Evolutionary conservation across 257 asterid genomes (phyloP), one percentile per base, ranked within the genome.

Genomic region (Solanum peruvianum): DNA sequence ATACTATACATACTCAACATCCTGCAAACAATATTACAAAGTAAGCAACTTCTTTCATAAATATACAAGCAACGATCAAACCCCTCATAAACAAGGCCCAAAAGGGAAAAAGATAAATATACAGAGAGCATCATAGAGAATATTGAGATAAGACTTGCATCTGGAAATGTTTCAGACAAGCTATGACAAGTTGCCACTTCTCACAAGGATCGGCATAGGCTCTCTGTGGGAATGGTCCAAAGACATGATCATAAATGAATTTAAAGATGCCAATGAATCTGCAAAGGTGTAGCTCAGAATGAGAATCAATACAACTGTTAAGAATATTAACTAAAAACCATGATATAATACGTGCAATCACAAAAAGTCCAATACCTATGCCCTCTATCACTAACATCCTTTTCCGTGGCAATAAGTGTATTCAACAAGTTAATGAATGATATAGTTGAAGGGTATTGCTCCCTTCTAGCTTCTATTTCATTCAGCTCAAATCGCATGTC

Each of bases 401-500:
- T 91, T 90, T 97, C 99, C 87, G 93, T 98, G n/a, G 97, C 91
- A 88, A 97, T 94, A 89, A 97, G 98, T 69, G 92, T 86, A 93
- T 97, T 97, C 84, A 96, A 88, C 76, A 96, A 91, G 87, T 93
- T 95, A 85, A 97, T 90, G 89, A 97, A 97, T 15, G 99, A 97
- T 90, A 96, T 92, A 87, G 99, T 96, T 33, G 99, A 97, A 86
- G 99, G 98, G 85, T 97, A 97, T 56, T 95, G 98, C 94, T 97
- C 99, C 85, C 97, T 92, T 89, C 98, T 97, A 88, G 99, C 98
- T 92, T 97, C 99, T 89, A 97, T 92, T 91, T 97, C 99, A 89
- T 97, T 96, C 70, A 97, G 92, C 94, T 97, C 99, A 91, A 90
- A 97, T 91, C 95, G 92, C 99, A 95, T 96, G 89, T 97, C 99